A percentile compares a stretch with the other conserved stretches of the same genome.
These are phyloP conservation scores for Paraurostyla sp. DNA, from an alignment of 73 alveolate genomes.

Conservation along the genomic window DNA sequence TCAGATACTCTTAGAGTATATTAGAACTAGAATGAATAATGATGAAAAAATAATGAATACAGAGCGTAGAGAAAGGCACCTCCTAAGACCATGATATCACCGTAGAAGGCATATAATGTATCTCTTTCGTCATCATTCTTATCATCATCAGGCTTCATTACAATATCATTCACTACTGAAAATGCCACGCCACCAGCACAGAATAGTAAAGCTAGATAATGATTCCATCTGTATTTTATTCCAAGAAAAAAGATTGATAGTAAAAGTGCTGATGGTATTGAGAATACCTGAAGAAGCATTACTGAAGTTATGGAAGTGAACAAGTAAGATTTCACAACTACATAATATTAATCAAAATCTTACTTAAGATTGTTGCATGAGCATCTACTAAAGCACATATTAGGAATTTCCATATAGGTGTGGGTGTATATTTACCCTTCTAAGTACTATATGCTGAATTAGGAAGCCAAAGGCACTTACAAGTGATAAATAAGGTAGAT, in stretches of 20 bases:
- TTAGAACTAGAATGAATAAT: slow-evolving; percentile 48
- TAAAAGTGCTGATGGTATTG: slow-evolving; percentile 69
- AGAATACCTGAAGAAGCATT: slow-evolving; percentile 63
- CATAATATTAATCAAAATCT: neutral
- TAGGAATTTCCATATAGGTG: slow-evolving; percentile 51
- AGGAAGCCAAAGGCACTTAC: neutral
- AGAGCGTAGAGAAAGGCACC: slow-evolving; percentile 54
- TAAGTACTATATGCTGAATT: neutral
- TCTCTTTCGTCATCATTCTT: neutral
- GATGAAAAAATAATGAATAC: slow-evolving; percentile 15
- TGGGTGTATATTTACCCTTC: slow-evolving; percentile 11
- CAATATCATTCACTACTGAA: slow-evolving; percentile 34
- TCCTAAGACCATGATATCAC: slow-evolving; percentile 53
- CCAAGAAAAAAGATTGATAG: slow-evolving; percentile 45
- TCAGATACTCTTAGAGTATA: slow-evolving; percentile 29
- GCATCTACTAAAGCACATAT: slow-evolving; percentile 40
- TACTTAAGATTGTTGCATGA: slow-evolving; percentile 45
- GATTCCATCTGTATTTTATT: slow-evolving; percentile 50
- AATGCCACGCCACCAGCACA: slow-evolving; percentile 56
- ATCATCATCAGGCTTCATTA: neutral
- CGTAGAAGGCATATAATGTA: slow-evolving; percentile 20
- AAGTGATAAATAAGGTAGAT: slow-evolving; percentile 11
- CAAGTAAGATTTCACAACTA: slow-evolving; percentile 62
- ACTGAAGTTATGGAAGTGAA: slow-evolving; percentile 70
- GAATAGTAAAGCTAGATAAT: slow-evolving; percentile 43